These are phyloP conservation scores for Globisporangium nunn DNA, from an alignment of 352 stramenopile genomes.

Conservation along the genomic window DNA sequence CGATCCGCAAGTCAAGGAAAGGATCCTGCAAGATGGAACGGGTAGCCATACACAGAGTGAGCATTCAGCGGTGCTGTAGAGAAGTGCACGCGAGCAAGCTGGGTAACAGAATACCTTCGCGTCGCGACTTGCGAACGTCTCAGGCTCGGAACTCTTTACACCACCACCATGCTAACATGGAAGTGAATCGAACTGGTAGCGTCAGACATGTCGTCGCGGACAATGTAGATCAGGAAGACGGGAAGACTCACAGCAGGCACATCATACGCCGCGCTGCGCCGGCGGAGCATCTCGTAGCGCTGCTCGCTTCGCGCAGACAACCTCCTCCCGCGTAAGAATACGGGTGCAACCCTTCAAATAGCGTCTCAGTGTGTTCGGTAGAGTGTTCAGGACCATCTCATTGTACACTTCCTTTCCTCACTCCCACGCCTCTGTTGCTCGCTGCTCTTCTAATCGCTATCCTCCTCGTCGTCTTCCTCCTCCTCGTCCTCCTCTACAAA, in stretches of 20 bases:
- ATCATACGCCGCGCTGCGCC: slow-evolving; percentile 11
- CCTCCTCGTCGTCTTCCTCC: slow-evolving; percentile 58
- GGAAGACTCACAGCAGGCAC: slow-evolving; percentile 3
- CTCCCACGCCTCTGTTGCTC: too few relatives aligned
- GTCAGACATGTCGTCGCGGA: neutral
- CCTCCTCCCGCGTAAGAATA: too few relatives aligned
- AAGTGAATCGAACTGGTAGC: too few relatives aligned
- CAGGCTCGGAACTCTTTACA: neutral
- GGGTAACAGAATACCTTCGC: slow-evolving; percentile 2
- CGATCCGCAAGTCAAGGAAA: slow-evolving; percentile 29
- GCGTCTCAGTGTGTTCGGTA: neutral
- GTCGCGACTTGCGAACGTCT: slow-evolving; percentile 5
- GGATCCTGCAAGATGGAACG: slow-evolving; percentile 4
- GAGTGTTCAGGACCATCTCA: neutral
- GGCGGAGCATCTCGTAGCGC: slow-evolving; percentile 3
- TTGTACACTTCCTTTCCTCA: neutral
- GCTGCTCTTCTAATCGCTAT: slow-evolving; percentile 20
- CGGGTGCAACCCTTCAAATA: neutral
- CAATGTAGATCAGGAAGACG: neutral
- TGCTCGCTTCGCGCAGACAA: too few relatives aligned
- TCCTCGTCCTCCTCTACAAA: slow-evolving; percentile 56
- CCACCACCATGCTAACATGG: neutral
- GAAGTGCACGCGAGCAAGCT: neutral
- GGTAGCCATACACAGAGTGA: neutral
- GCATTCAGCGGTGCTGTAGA: neutral